Conservation (phyloP, 768 basidiomycete genomes). For the Lyophyllum semitale region DNA sequence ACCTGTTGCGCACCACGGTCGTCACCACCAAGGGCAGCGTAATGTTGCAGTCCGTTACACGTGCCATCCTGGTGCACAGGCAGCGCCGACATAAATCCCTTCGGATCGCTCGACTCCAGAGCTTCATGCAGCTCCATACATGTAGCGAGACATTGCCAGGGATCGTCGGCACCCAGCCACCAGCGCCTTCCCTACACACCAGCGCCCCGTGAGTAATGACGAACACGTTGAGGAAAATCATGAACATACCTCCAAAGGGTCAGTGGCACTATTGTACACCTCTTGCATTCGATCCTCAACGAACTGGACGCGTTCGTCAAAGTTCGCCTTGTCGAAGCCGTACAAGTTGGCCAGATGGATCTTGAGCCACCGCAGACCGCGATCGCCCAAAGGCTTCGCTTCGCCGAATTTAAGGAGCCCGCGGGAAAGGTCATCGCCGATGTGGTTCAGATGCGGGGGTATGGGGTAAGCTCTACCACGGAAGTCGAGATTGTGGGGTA, state of each 20-base stretch:
- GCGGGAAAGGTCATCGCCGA: conserved; percentile 92
- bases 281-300: conserved; percentile 72
- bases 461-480: conserved; percentile 96
- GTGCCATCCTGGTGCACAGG: conserved; percentile 98
- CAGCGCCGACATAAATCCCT: conserved; percentile 63
- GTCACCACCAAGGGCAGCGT: conserved; percentile 96
- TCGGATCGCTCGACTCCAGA: conserved; percentile 67
- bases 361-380: conserved; percentile 91
- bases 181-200: conserved; percentile 65
- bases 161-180: conserved; percentile 93
- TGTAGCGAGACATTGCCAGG: conserved; percentile 95
- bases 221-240: background rate
- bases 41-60: conserved; percentile 98
- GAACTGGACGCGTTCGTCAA: conserved; percentile 88
- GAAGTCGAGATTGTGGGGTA: conserved; percentile 97
- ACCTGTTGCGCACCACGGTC: conserved; percentile 86
- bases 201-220: background rate
- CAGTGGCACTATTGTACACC: conserved; percentile 79
- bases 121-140: conserved; percentile 89
- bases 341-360: conserved; percentile 93
- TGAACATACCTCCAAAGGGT: conserved; percentile 68
- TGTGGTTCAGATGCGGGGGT: conserved; percentile 92
- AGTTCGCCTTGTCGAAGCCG: conserved; percentile 93
- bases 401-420: conserved; percentile 86
- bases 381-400: conserved; percentile 74